Evolutionary conservation across 331 rosid genomes (phyloP).

Genomic region (Malus hybrid): DNA sequence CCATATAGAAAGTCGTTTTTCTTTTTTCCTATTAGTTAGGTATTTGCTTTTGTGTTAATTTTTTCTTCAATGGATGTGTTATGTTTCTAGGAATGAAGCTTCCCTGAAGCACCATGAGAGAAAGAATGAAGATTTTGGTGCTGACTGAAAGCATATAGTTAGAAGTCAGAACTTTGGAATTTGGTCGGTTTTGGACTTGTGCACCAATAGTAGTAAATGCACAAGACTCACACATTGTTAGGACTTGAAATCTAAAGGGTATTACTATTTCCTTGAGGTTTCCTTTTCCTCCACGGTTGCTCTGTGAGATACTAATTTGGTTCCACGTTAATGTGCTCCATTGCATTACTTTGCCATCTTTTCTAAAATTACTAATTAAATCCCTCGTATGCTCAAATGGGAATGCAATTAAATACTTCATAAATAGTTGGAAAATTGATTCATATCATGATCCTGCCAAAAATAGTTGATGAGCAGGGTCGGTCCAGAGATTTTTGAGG

Average conservation of each 20-base stretch:
- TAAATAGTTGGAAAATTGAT: background rate
- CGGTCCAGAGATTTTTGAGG: no score
- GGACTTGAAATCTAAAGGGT: background rate
- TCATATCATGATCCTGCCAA: background rate
- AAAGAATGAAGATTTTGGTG: background rate
- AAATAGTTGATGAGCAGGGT: no score
- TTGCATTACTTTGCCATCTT: background rate
- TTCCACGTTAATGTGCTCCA: background rate
- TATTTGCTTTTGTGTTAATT: no score
- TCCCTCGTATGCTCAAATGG: no score
- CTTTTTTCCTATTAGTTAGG: background rate
- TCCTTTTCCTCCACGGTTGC: background rate
- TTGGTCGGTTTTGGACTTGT: constrained; percentile 11
- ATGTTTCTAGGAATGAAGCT: background rate
- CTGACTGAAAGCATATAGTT: background rate
- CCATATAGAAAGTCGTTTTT: background rate
- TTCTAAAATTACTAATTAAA: background rate
- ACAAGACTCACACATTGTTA: background rate
- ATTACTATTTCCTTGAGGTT: background rate
- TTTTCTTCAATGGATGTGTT: background rate
- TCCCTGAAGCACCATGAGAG: background rate
- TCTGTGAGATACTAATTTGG: background rate
- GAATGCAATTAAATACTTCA: background rate
- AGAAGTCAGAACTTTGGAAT: background rate
- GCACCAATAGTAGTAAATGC: background rate